These are phyloP conservation scores for Excoecaria cochinchinensis DNA, from an alignment of 345 rosid genomes.

Conservation along the genomic window DNA sequence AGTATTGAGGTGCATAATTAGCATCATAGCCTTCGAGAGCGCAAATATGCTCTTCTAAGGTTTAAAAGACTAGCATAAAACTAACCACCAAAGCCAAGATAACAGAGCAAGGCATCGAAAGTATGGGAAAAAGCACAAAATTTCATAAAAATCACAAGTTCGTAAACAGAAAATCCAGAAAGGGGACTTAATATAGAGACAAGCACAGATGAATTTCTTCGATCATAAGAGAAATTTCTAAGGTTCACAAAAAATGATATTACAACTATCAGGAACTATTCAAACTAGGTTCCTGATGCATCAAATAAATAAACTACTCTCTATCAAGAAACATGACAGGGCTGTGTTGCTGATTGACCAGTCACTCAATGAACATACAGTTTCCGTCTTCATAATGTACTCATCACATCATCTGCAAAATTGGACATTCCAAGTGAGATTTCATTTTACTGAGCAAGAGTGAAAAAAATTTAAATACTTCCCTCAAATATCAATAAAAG, in stretches of 20 bases:
- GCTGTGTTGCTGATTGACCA: neutral
- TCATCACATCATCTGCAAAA: conserved; percentile 24
- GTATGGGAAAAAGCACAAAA: neutral
- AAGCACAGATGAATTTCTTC: neutral
- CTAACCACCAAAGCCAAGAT: too few relatives aligned
- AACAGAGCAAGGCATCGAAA: neutral
- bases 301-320: neutral
- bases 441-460: neutral
- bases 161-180: neutral
- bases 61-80: too few relatives aligned
- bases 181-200: neutral
- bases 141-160: neutral
- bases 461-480: neutral
- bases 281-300: neutral
- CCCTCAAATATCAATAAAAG: too few relatives aligned
- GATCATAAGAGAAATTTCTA: neutral
- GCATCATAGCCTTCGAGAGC: too few relatives aligned
- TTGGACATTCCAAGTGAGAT: neutral
- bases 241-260: neutral
- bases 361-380: neutral
- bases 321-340: neutral
- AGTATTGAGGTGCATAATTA: too few relatives aligned
- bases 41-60: too few relatives aligned
- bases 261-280: conserved; percentile 1
- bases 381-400: neutral